Evolutionary conservation across 2,329 filamentous ascomycete species (phyloP).

Genomic region (Aspergillus unguis): DNA sequence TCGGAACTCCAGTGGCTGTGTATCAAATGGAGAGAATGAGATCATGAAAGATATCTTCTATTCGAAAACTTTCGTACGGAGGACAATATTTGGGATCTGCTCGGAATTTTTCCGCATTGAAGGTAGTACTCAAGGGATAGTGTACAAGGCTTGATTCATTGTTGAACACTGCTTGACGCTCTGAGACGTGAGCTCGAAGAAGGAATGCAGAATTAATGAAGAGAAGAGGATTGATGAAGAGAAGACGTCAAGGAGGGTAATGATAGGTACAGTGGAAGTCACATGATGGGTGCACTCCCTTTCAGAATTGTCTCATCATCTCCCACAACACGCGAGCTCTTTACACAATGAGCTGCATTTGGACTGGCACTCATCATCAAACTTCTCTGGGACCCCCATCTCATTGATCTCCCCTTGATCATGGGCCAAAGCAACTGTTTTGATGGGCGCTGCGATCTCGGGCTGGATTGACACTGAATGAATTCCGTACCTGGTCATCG

Average conservation of each 20-base stretch:
- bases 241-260: neutral
- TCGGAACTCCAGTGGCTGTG: too few relatives aligned
- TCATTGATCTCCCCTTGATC: constrained; percentile 9
- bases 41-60: too few relatives aligned
- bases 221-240: neutral
- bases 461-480: constrained; percentile 70
- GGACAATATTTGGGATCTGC: neutral
- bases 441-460: constrained; percentile 43
- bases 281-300: neutral
- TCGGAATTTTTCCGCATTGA: constrained; percentile 6
- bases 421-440: neutral
- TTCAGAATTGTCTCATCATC: neutral
- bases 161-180: too few relatives aligned
- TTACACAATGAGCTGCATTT: constrained; percentile 53
- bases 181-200: too few relatives aligned
- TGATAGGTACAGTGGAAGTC: neutral
- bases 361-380: constrained; percentile 49
- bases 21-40: too few relatives aligned
- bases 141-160: too few relatives aligned
- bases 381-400: constrained; percentile 14
- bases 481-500: constrained; percentile 48
- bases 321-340: constrained; percentile 52
- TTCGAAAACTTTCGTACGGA: too few relatives aligned
- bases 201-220: too few relatives aligned
- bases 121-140: too few relatives aligned